phyloP scores from a whole-genome alignment of 805 yeast genomes.

The Saccharomycopsis fermentans region DNA sequence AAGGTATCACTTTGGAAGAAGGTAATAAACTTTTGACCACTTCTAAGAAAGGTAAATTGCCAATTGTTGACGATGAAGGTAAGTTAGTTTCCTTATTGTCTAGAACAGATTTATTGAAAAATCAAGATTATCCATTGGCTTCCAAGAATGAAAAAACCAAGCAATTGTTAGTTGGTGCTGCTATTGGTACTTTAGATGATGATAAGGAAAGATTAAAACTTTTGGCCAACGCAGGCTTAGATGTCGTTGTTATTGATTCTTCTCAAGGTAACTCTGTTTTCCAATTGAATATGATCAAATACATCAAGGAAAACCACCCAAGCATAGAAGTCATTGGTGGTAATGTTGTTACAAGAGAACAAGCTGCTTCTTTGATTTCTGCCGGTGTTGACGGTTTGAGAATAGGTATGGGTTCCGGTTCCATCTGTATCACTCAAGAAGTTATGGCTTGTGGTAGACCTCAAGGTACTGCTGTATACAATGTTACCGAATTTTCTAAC shows the following conservation, averaged over 20 bases:
- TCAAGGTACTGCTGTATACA: slow-evolving; percentile 97
- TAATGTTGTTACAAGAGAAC: slow-evolving; percentile 97
- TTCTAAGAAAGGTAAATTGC: slow-evolving; percentile 96
- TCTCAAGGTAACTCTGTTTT: slow-evolving; percentile 95
- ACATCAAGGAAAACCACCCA: slow-evolving; percentile 76
- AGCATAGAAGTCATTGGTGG: slow-evolving; percentile 89
- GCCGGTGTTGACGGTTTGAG: slow-evolving; percentile 98
- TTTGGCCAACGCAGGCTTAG: slow-evolving; percentile 93
- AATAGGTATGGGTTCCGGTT: slow-evolving; percentile 99
- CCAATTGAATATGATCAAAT: slow-evolving; percentile 89
- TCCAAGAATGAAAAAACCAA: slow-evolving; percentile 88
- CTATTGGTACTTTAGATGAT: slow-evolving; percentile 87
- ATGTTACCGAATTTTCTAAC: slow-evolving; percentile 87
- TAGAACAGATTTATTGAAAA: slow-evolving; percentile 94
- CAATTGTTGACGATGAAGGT: slow-evolving; percentile 72
- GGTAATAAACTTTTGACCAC: slow-evolving; percentile 87
- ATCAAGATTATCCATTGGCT: slow-evolving; percentile 86
- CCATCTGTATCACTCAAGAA: slow-evolving; percentile 98
- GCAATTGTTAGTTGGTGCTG: slow-evolving; percentile 97
- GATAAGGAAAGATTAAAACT: slow-evolving; percentile 77
- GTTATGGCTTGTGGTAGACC: slow-evolving; percentile 99
- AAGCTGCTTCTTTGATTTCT: slow-evolving; percentile 87
- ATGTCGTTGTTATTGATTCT: slow-evolving; percentile 90
- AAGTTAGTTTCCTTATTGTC: slow-evolving; percentile 81
- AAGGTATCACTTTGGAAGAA: slow-evolving; percentile 71